Base-by-base conservation (phyloP, 768 basidiomycete genomes). In the Mycena crocata region DNA sequence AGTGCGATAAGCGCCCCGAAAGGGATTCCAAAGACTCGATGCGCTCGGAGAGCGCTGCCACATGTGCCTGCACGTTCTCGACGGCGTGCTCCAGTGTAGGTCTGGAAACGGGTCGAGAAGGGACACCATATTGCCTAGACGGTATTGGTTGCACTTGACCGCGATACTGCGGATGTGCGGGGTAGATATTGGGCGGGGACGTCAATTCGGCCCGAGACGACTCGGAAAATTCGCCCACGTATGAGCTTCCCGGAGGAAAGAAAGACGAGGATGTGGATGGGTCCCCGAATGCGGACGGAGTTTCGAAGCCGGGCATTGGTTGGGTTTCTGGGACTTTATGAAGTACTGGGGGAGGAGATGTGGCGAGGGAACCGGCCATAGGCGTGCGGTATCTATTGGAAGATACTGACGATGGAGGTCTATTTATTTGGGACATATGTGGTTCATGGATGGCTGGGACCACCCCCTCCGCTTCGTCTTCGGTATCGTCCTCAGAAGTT, bases 1-100 rank as follows among this genome's bases (percentile, higher is more conserved):
- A 83, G 31, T 79, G 76, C 44, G 84, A 83, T 24, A 80, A 77
- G 28, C 81, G 75, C 40, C 75, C 68, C 23, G 82, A 77, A 17
- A 85, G 73, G 17, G 83, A 79, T 77, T 90, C 90, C 12, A 92
- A 78, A 17, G 84, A 82, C 71, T 95, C 94, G n/a, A 96, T 79
- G 31, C 95, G 89, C 76, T 95, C 94, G 10, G 86, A 89, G 46
- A 96, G 84, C 8, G 93, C 93, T 0, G 93, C 93, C 23, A 96
- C 79, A 67, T 94, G 92, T 0, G 89, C 87, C 76, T 96, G 94
- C 55, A 95, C 85, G 67, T 86, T 89, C 76, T 95, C 93, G 23
- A 96, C 81, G 0, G 92, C 92, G 49, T 86, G 86, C 76, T 95
- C 94, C 57, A 96, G 81, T 9, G 85, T 81, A 39, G 84, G 76